Conservation (phyloP, 2,329 filamentous ascomycete genomes). For the Penicillium sumatraense region DNA sequence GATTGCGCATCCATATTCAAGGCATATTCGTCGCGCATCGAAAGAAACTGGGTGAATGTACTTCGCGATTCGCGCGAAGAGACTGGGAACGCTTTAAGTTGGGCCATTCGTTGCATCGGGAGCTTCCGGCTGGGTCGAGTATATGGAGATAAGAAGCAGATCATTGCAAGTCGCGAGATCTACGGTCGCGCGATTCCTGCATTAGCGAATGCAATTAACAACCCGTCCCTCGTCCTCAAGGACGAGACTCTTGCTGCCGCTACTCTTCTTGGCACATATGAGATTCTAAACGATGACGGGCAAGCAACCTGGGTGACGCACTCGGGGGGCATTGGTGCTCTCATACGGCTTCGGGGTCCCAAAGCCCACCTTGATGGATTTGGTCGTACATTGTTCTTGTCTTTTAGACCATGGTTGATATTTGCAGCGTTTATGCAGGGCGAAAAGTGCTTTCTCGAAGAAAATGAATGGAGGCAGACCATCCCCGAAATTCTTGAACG, state of each 20-base stretch:
- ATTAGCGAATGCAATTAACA: constrained; percentile 13
- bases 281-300: not conserved
- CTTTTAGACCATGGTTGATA: not conserved
- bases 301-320: not conserved
- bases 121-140: constrained; percentile 19
- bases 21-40: not conserved
- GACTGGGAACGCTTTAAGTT: not conserved
- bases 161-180: constrained; percentile 22
- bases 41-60: not conserved
- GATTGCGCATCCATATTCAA: constrained; percentile 7
- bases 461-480: not conserved
- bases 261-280: not conserved
- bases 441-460: not conserved
- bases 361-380: not conserved
- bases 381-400: not conserved
- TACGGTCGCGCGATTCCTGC: constrained; percentile 21
- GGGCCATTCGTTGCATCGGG: not conserved
- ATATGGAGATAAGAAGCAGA: constrained; percentile 14
- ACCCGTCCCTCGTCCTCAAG: constrained; percentile 7
- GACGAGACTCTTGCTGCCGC: not conserved
- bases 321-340: not conserved
- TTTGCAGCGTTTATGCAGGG: not conserved
- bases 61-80: not conserved
- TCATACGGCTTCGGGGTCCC: not conserved
- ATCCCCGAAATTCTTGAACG: not conserved